A percentile compares a stretch with the other conserved stretches of the same genome.
phyloP scores from a whole-genome alignment of 495 filamentous ascomycete species.

The Aspergillus homomorphus region DNA sequence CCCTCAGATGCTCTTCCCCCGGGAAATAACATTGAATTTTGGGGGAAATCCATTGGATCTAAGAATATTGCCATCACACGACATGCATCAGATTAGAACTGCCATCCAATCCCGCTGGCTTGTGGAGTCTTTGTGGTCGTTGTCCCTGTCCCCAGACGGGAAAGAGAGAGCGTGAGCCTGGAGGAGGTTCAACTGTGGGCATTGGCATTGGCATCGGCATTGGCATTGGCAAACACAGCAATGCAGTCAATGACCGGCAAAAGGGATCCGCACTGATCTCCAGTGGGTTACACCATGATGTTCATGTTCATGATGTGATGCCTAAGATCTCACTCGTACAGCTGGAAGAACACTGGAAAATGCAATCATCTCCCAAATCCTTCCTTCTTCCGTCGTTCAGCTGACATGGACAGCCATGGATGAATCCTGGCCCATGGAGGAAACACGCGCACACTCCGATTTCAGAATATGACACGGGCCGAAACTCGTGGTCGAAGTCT shows the following conservation, averaged over 20 bases:
- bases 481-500: constrained; percentile 10
- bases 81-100: too few species aligned
- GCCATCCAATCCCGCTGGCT: too few species aligned
- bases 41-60: too few species aligned
- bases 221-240: too few species aligned
- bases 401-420: not conserved
- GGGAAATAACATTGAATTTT: too few species aligned
- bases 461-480: constrained; percentile 6
- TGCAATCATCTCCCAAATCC: too few species aligned
- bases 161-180: not conserved
- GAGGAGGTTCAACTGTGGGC: too few species aligned
- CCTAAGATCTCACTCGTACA: not conserved
- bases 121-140: not conserved
- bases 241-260: too few species aligned
- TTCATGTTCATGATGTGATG: not conserved
- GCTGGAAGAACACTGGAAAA: not conserved
- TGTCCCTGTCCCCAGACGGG: not conserved
- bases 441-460: not conserved
- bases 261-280: not conserved
- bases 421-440: not conserved
- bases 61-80: too few species aligned
- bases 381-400: not conserved
- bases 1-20: too few species aligned
- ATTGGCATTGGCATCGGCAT: too few species aligned
- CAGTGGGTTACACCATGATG: not conserved